Evolutionary conservation across 2,329 filamentous ascomycete species (phyloP).

Genomic region (Didymella segeticola): DNA sequence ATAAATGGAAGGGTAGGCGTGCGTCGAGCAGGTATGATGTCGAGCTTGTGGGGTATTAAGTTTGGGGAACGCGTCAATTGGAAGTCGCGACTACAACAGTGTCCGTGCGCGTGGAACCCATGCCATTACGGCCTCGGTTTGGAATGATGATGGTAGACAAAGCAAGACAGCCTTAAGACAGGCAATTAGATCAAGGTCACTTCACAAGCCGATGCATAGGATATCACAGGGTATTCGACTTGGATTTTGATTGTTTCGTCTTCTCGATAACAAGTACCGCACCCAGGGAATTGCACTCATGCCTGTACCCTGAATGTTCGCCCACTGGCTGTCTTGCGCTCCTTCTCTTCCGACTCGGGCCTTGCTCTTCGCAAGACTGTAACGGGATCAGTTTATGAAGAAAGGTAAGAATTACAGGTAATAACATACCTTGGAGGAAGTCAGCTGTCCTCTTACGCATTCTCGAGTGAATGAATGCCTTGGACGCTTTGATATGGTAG

Average conservation of each 20-base stretch:
- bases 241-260: not conserved
- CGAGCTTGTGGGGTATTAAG: conserved; percentile 12
- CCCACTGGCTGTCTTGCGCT: conserved; percentile 96
- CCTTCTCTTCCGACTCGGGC: conserved; percentile 95
- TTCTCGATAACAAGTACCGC: not conserved
- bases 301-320: conserved; percentile 80
- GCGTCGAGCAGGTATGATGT: conserved; percentile 4
- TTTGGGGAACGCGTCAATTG: conserved; percentile 26
- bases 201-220: not conserved
- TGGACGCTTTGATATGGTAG: conserved; percentile 99
- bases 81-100: conserved; percentile 32
- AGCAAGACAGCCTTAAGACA: no score
- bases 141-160: no score
- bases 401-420: not conserved
- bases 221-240: not conserved
- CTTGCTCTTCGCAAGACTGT: conserved; percentile 92
- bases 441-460: conserved; percentile 98
- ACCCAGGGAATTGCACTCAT: conserved; percentile 14
- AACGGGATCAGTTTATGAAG: conserved; percentile 44
- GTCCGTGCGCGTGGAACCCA: conserved; percentile 14
- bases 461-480: conserved; percentile 97
- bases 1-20: not conserved
- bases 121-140: no score
- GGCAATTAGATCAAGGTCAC: not conserved
- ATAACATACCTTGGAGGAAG: conserved; percentile 84